Evolutionary conservation across 2,329 filamentous ascomycete genomes (phyloP).

Genomic region (Alternaria burnsii): DNA sequence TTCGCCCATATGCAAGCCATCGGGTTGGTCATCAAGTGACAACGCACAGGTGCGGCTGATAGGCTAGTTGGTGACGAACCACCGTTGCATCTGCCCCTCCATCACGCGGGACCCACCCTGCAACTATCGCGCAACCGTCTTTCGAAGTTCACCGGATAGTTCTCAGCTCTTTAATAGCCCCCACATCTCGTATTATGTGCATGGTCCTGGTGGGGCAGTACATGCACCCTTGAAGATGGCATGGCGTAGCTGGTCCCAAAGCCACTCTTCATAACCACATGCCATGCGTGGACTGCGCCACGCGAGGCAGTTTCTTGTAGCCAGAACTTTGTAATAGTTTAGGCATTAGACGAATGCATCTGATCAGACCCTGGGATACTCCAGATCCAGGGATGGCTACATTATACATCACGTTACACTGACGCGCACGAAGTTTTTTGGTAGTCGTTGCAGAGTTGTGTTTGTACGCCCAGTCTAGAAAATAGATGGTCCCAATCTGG

Average conservation of each 20-base stretch:
- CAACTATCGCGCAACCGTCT: not conserved
- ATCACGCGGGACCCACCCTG: not conserved
- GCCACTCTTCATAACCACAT: not conserved
- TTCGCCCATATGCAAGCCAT: slow-evolving; percentile 4
- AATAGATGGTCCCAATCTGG: fast-evolving
- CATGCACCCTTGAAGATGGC: not conserved
- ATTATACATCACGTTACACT: not conserved
- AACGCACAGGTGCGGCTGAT: not conserved
- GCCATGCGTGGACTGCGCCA: not conserved
- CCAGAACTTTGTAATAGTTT: no score
- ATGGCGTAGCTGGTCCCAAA: not conserved
- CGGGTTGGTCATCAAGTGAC: not conserved
- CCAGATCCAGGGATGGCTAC: not conserved
- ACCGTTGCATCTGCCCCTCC: not conserved
- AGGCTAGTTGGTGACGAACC: not conserved
- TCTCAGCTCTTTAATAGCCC: not conserved
- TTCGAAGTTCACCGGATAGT: not conserved
- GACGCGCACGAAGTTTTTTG: fast-evolving
- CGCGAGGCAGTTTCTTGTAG: not conserved
- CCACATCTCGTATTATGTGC: not conserved
- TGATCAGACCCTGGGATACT: not conserved
- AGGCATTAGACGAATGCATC: not conserved
- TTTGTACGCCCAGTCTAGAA: not conserved
- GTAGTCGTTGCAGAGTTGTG: not conserved
- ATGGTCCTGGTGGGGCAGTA: not conserved